Evolutionary conservation across 805 yeast species (phyloP).

Genomic region (Saturnispora ahearnii): DNA sequence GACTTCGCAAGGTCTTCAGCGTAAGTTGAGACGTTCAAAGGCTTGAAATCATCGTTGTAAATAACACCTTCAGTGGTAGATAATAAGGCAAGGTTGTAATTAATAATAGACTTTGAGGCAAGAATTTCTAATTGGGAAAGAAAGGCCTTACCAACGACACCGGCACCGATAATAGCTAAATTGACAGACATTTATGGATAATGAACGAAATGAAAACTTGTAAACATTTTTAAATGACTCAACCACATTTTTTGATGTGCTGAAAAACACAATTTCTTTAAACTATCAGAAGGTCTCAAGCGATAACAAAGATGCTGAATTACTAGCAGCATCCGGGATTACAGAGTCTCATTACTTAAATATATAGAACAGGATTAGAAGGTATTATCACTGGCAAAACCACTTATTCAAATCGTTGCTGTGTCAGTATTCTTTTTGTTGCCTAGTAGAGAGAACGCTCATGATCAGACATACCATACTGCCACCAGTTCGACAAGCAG

Average conservation of each 20-base stretch:
- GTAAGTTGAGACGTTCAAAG: constrained; percentile 60
- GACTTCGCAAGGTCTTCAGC: constrained; percentile 38
- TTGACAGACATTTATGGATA: constrained; percentile 43
- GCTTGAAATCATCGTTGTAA: constrained; percentile 57
- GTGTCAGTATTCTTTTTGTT: neutral
- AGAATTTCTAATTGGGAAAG: constrained; percentile 66
- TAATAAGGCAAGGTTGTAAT: constrained; percentile 69
- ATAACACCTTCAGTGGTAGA: constrained; percentile 69
- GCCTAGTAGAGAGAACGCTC: constrained; percentile 18
- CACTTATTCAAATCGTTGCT: neutral
- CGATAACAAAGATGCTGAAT: neutral
- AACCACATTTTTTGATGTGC: neutral
- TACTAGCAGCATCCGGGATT: neutral
- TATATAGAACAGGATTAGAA: neutral
- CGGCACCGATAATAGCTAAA: constrained; percentile 75
- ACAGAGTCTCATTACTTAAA: neutral
- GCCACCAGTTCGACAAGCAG: constrained; percentile 67
- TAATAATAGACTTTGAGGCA: constrained; percentile 38
- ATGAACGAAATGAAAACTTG: neutral
- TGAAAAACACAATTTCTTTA: neutral
- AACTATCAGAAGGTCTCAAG: neutral
- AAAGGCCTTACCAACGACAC: constrained; percentile 92
- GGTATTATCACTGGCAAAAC: too few species aligned
- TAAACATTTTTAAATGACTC: neutral
- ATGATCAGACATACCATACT: constrained; percentile 29